A percentile compares a stretch with the other conserved stretches of the same genome.
These are phyloP conservation scores for Hemileccinum hortonii DNA, from an alignment of 1,284 basidiomycete species.

Conservation along the genomic window DNA sequence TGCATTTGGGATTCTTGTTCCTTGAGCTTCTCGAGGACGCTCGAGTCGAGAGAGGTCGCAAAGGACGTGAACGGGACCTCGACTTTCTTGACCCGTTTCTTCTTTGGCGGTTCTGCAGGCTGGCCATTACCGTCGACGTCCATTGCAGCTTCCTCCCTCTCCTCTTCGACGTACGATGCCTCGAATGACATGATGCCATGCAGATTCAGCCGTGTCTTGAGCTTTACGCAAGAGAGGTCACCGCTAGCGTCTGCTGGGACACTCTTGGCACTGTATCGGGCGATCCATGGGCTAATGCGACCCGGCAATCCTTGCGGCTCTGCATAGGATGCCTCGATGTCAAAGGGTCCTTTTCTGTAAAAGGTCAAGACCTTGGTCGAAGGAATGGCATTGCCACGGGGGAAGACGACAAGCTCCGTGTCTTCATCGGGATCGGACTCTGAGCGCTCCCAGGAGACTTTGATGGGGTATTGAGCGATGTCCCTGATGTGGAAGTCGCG, in stretches of 20 bases:
- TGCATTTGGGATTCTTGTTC: slow-evolving; percentile 87
- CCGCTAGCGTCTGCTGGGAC: slow-evolving; percentile 69
- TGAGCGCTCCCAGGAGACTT: slow-evolving; percentile 78
- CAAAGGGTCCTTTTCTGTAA: slow-evolving; percentile 84
- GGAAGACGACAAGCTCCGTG: slow-evolving; percentile 86
- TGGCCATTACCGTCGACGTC: slow-evolving; percentile 60
- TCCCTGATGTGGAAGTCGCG: slow-evolving; percentile 88
- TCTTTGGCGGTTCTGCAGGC: slow-evolving; percentile 61
- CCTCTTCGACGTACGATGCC: slow-evolving; percentile 81
- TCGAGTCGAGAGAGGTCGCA: slow-evolving; percentile 62
- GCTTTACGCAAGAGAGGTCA: slow-evolving; percentile 78
- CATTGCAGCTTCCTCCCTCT: slow-evolving; percentile 70
- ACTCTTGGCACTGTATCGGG: slow-evolving; percentile 76
- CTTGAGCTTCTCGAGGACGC: slow-evolving; percentile 61
- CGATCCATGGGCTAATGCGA: slow-evolving; percentile 80
- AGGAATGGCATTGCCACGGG: slow-evolving; percentile 77
- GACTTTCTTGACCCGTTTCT: slow-evolving; percentile 83
- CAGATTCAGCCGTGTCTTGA: slow-evolving; percentile 83
- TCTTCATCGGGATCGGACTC: slow-evolving; percentile 82
- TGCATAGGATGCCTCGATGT: slow-evolving; percentile 80
- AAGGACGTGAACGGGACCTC: slow-evolving; percentile 71
- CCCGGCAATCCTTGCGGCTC: slow-evolving; percentile 71
- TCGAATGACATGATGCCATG: slow-evolving; percentile 88
- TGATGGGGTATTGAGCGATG: slow-evolving; percentile 82
- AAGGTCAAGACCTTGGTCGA: slow-evolving; percentile 96